A percentile compares a stretch with the other conserved stretches of the same genome.
Evolutionary conservation across 768 basidiomycete genomes (phyloP).

Genomic region (Lactarius sp.): DNA sequence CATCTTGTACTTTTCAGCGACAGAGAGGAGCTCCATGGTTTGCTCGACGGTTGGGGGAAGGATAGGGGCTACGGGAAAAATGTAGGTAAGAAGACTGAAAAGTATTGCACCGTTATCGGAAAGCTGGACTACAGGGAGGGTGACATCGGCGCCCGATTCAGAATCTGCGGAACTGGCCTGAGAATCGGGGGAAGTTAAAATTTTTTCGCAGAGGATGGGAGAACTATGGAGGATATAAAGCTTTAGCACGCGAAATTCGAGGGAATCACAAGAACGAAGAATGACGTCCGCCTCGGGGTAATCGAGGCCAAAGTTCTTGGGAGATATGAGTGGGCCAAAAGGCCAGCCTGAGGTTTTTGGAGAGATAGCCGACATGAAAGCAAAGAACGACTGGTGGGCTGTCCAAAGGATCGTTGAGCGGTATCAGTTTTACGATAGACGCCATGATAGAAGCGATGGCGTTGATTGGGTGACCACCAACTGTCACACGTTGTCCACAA

Average conservation of each 20-base stretch:
- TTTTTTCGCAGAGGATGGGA: conserved; percentile 32
- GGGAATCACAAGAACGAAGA: conserved; percentile 40
- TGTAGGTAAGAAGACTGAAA: conserved; percentile 8
- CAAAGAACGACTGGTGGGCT: too few species aligned
- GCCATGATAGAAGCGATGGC: too few species aligned
- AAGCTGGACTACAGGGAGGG: background rate
- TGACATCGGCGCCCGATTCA: too few species aligned
- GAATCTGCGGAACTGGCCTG: background rate
- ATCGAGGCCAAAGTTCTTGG: conserved; percentile 33
- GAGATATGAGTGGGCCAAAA: background rate
- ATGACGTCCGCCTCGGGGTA: conserved; percentile 40
- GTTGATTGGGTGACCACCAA: too few species aligned
- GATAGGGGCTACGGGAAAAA: background rate
- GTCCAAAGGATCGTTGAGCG: too few species aligned
- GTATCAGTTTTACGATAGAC: too few species aligned
- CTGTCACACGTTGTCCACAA: too few species aligned
- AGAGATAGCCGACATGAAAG: background rate
- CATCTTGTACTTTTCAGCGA: conserved; percentile 9
- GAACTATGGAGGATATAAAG: conserved; percentile 41
- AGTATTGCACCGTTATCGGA: background rate
- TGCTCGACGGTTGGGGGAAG: background rate
- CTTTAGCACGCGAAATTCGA: conserved; percentile 42
- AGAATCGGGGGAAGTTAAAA: conserved; percentile 22
- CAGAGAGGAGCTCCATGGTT: conserved; percentile 9
- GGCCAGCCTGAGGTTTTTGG: background rate